phyloP scores from a whole-genome alignment of 1,284 basidiomycete genomes.

The Tilletiaria anomala region DNA sequence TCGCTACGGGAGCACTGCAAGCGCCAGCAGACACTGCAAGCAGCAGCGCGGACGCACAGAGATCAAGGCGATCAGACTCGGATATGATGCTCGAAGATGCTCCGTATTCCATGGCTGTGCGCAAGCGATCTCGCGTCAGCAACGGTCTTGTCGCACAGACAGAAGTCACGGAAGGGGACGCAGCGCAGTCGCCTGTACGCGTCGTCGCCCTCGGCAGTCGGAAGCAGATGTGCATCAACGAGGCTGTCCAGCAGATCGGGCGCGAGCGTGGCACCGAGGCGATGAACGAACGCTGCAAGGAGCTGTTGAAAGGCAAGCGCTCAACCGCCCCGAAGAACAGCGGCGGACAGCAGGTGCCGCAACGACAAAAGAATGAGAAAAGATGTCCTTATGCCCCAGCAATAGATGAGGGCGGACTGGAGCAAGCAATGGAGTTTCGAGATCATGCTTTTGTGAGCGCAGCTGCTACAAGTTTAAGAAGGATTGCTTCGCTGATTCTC shows the following conservation, averaged over 20 bases:
- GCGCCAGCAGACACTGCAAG: no score
- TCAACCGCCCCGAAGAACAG: not conserved
- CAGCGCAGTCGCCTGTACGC: constrained; percentile 7
- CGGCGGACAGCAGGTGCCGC: constrained; percentile 2
- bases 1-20: constrained; percentile 19
- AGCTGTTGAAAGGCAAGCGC: constrained; percentile 51
- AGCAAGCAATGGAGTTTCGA: constrained; percentile 63
- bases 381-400: constrained; percentile 68
- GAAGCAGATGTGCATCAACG: constrained; percentile 85
- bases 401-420: constrained; percentile 26
- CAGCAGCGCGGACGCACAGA: no score
- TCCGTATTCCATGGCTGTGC: no score
- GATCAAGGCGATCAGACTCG: no score
- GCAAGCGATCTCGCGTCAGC: not conserved
- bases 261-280: constrained; percentile 48
- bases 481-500: not conserved
- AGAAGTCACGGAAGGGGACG: not conserved
- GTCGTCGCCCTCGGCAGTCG: constrained; percentile 57
- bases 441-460: constrained; percentile 66
- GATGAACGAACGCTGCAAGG: constrained; percentile 80
- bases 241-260: constrained; percentile 50
- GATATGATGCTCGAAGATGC: no score
- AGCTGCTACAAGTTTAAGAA: not conserved
- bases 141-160: not conserved
- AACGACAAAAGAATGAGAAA: constrained; percentile 46